Evolutionary conservation across 176 grass and related monocot genomes (phyloP).

Genomic region (Oryza glumipatula): DNA sequence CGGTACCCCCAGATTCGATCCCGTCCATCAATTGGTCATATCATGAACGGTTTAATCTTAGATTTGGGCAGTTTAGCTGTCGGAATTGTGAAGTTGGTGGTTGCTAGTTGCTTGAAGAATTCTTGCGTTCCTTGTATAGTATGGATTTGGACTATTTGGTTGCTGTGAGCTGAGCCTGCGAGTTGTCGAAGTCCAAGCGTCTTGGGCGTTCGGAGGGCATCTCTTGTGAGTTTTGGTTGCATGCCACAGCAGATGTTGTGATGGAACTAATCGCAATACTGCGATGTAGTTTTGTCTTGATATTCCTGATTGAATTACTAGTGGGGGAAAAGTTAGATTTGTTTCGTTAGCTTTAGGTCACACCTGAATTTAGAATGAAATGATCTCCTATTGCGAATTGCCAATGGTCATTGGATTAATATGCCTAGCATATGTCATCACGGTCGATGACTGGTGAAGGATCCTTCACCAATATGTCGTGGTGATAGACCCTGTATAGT

Average conservation of each 20-base stretch:
- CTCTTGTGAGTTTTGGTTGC: background rate
- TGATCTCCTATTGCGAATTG: background rate
- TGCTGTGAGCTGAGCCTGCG: background rate
- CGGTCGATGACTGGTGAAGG: background rate
- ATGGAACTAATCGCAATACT: background rate
- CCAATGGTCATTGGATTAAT: background rate
- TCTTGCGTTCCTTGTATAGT: background rate
- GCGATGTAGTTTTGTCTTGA: background rate
- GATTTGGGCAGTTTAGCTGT: background rate
- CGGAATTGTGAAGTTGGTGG: background rate
- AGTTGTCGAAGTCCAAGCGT: background rate
- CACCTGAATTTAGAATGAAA: background rate
- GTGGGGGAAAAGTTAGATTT: background rate
- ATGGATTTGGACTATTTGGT: background rate
- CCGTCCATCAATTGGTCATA: background rate
- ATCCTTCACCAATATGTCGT: background rate
- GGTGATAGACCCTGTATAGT: background rate
- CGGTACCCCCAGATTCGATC: constrained; percentile 38
- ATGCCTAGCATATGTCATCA: background rate
- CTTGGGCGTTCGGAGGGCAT: background rate
- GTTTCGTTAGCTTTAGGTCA: background rate
- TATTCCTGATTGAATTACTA: background rate
- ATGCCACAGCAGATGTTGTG: background rate
- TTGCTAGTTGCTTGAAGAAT: background rate
- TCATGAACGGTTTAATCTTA: background rate